Percentiles rank a stretch among this genome's conserved stretches.
phyloP scores from a whole-genome alignment of 2,329 filamentous ascomycete genomes.

The Lachnellula occidentalis region DNA sequence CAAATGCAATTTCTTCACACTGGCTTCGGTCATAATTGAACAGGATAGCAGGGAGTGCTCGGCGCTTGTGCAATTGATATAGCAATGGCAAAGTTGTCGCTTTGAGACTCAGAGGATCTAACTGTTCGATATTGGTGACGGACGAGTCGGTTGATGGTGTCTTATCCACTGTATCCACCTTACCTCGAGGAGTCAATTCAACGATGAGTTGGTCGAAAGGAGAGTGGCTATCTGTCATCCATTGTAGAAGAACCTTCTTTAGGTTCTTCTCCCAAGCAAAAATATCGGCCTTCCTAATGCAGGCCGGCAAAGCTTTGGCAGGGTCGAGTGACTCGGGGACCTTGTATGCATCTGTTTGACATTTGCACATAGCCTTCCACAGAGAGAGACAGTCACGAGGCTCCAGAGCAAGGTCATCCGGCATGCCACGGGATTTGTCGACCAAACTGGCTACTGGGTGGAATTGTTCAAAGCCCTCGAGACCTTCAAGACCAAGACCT shows the following conservation, averaged over 20 bases:
- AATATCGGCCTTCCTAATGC: conserved; percentile 61
- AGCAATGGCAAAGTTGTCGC: conserved; percentile 52
- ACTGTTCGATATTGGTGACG: conserved; percentile 8
- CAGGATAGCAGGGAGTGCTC: conserved; percentile 65
- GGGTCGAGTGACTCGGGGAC: conserved; percentile 48
- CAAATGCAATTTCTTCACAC: conserved; percentile 55
- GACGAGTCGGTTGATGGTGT: conserved; percentile 14
- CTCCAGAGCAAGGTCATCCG: conserved; percentile 64
- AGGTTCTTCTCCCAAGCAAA: conserved; percentile 58
- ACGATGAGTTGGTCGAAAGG: conserved; percentile 40
- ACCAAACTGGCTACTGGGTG: conserved; percentile 62
- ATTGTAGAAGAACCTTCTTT: conserved; percentile 52
- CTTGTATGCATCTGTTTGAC: conserved; percentile 46
- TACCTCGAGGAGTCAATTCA: conserved; percentile 35
- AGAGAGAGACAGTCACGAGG: conserved; percentile 63
- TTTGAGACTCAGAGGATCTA: conserved; percentile 32
- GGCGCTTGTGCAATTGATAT: conserved; percentile 53
- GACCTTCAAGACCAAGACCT: conserved; percentile 40
- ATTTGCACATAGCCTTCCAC: conserved; percentile 58
- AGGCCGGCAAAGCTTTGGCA: conserved; percentile 40
- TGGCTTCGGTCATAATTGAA: conserved; percentile 68
- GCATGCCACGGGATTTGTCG: conserved; percentile 55
- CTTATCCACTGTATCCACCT: conserved; percentile 3
- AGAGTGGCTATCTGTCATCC: conserved; percentile 50
- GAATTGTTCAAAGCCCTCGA: conserved; percentile 35